A percentile compares a stretch with the other conserved stretches of the same genome.
Conservation (phyloP, 2,329 filamentous ascomycete species). For the Penicillium sp. region DNA sequence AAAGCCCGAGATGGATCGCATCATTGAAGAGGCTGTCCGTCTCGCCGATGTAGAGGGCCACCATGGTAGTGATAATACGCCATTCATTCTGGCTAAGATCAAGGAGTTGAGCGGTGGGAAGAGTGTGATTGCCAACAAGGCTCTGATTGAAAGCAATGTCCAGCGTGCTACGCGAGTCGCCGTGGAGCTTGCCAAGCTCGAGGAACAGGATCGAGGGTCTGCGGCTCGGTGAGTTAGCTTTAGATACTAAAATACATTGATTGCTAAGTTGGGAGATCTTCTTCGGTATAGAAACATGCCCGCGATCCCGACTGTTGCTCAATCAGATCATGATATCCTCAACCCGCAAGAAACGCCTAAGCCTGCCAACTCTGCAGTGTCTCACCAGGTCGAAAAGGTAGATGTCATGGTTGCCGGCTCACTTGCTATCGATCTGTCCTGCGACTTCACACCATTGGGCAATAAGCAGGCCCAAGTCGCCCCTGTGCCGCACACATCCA, state of each 20-base stretch:
- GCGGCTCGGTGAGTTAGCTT: slow-evolving; percentile 37
- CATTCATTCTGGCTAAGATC: slow-evolving; percentile 73
- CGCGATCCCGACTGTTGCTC: slow-evolving; percentile 24
- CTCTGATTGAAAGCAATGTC: slow-evolving; percentile 63
- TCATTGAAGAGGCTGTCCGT: slow-evolving; percentile 63
- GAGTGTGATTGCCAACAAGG: slow-evolving; percentile 69
- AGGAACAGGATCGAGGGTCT: slow-evolving; percentile 32
- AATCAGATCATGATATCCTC: slow-evolving; percentile 21
- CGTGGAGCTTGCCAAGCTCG: slow-evolving; percentile 55
- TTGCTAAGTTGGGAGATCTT: slow-evolving; percentile 34
- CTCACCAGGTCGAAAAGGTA: slow-evolving; percentile 29
- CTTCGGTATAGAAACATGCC: slow-evolving; percentile 36
- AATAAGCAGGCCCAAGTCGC: slow-evolving; percentile 30
- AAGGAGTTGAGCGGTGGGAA: slow-evolving; percentile 68
- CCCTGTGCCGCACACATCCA: slow-evolving; percentile 67
- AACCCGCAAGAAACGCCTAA: slow-evolving; percentile 15
- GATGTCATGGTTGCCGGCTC: slow-evolving; percentile 88
- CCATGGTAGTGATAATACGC: slow-evolving; percentile 73
- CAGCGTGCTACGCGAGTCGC: slow-evolving; percentile 60
- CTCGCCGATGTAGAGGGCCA: slow-evolving; percentile 62
- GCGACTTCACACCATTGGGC: slow-evolving; percentile 61
- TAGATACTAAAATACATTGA: slow-evolving; percentile 22
- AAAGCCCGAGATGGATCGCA: slow-evolving; percentile 62
- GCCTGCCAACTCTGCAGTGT: neutral
- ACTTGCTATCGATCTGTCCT: slow-evolving; percentile 79